Evolutionary conservation across 495 filamentous ascomycete genomes (phyloP), one percentile per base, ranked within the genome.

Genomic region (Aspergillus taichungensis): DNA sequence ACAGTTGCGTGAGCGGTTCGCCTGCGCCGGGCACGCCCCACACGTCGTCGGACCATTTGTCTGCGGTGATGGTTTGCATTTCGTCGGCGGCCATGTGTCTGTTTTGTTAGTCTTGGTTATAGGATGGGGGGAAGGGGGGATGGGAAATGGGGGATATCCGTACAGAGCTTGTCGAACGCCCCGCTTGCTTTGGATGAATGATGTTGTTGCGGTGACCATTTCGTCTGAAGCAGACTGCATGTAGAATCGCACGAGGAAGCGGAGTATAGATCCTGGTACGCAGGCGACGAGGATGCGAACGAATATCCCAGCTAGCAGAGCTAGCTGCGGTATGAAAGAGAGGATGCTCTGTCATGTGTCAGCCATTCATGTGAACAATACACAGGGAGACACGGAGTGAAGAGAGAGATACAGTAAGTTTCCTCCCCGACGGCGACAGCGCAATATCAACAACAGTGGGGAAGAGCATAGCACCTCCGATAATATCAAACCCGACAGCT

Each of bases 391-490:
- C 30, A 13, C 43, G 32, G 33, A 32, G 30, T n/a, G n/a, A n/a
- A 42, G n/a, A n/a, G 33, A 30, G 27, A 57, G 63, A 24, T 51
- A 77, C 75, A 37, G 59, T 71, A 28, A 85, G 60, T 47, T 78
- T 75, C 46, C 63, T 62, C 2, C 87, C 88, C 9, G 64, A 77
- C 0, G 79, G 72, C 11, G 81, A 86, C 37, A 69, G 57, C 2
- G 84, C 80, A 43, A 94, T 81, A 57, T 90, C 77, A 12, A 82
- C 73, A 32, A 94, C 74, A 6, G 88, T 87, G 3, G 88, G 85
- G 57, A 90, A 91, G 1, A 94, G 62, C 46, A 88, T 69, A 18
- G 88, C 72, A 3, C 72, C 85, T 0, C 76, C 80, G 34, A 72
- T 46, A 55, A 83, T 61, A 47, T 77, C 69, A 36, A 74, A 72